Base-by-base conservation (phyloP, 768 basidiomycete species). In the Lactifluus piperatus region DNA sequence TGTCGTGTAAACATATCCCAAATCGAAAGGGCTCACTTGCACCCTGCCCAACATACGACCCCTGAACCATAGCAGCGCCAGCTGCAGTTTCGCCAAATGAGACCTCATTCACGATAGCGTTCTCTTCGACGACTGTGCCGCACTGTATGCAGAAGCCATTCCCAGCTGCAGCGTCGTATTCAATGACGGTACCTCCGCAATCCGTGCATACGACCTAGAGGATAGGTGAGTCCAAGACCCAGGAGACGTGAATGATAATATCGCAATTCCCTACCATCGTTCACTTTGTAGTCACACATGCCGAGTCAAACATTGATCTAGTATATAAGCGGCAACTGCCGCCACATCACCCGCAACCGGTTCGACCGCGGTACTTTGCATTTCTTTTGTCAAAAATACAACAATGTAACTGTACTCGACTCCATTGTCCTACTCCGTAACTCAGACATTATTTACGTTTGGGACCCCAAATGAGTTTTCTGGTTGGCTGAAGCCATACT, bases 11-110 rank as follows among this genome's bases (percentile, higher is more conserved):
- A 45, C 30, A 29, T 5, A 54, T 27, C 13, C 30, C 9, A 2
- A 2, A 9, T 55, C 7, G 20, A 20, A 51, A 6, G 34, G 14
- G 81, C 89, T 71, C 68, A 97, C 94, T 94, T 47, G 94, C 85
- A 56, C 91, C 90, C 67, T 91, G 87, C 0, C 82, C 90, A 13
- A 99, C 92, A 67, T 90, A 97, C 3, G 88, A 85, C 2, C 97
- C 97, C 67, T 94, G 89, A 1, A 97, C 94, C 78, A 97, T 91
- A 1, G 95, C 94, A 5, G 94, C 91, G 26, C 97, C 97, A 29
- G 81, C 80, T 11, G 87, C 81, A 4, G 89, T 88, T 76, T 99
- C 97, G n/a, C 93, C 92, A 65, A 99, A 99, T 1, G 85, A 84
- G 56, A 99, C 83, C 70, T 99, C 97, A 62, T 86, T 89, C 10